phyloP scores from a whole-genome alignment of 1,284 basidiomycete species.

The Ustilago tritici region DNA sequence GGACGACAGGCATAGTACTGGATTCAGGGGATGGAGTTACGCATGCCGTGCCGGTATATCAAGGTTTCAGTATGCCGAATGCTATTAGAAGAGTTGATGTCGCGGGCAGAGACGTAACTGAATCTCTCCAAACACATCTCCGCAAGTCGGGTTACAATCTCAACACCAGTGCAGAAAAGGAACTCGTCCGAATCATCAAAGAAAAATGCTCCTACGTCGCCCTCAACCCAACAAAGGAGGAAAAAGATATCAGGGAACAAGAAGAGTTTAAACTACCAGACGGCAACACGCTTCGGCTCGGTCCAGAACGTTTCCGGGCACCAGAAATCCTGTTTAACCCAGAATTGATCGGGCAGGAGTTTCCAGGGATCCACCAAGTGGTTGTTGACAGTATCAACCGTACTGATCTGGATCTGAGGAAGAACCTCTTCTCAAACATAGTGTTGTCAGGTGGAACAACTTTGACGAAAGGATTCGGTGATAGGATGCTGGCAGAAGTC shows the following conservation, averaged over 20 bases:
- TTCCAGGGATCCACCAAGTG: conserved; percentile 96
- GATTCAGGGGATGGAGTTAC: conserved; percentile 99
- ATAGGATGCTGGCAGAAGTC: conserved; percentile 92
- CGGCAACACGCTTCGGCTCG: conserved; percentile 93
- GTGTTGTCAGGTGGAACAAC: conserved; percentile 97
- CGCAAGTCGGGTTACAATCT: conserved; percentile 95
- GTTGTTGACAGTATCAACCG: conserved; percentile 72
- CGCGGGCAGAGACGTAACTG: conserved; percentile 93
- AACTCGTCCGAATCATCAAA: conserved; percentile 97
- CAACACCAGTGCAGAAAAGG: conserved; percentile 95
- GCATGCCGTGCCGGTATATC: conserved; percentile 98
- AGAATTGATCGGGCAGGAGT: conserved; percentile 94
- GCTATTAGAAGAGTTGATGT: conserved; percentile 95
- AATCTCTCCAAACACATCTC: conserved; percentile 91
- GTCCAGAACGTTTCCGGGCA: conserved; percentile 93
- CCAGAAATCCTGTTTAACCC: conserved; percentile 99
- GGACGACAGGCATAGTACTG: conserved; percentile 97
- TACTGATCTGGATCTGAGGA: conserved; percentile 82
- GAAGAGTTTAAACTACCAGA: conserved; percentile 96
- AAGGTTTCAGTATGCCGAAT: conserved; percentile 99
- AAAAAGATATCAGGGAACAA: conserved; percentile 79
- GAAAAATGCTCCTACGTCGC: conserved; percentile 98
- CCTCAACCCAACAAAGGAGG: conserved; percentile 89
- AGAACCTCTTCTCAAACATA: conserved; percentile 94
- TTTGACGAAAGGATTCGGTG: conserved; percentile 78